Base-by-base conservation (phyloP, 352 stramenopile species). In the Globisporangium camurandrum region DNA sequence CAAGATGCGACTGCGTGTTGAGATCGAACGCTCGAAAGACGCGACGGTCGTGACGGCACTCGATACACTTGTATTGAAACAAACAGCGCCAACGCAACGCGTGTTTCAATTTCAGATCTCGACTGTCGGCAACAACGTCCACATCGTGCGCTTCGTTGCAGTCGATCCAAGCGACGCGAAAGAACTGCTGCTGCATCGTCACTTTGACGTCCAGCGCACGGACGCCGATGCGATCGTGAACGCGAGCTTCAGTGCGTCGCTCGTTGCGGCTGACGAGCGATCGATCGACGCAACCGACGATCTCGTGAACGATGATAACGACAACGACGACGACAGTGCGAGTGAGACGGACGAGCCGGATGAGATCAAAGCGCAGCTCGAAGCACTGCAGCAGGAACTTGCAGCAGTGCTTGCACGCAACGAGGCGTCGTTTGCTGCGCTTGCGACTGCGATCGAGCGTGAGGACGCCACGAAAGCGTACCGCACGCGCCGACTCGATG, bases 391-490 rank as follows among this genome's bases (percentile, higher is more conserved):
- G 52, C 44, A 40, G 0, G 61, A 86, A 40, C 78, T 88, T 12
- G 55, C 67, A 20, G 9, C 39, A 24, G 50, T 78, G 6, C 74
- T 86, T 46, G 51, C 54, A 36, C 44, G 59, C 5, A 83, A 81
- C 34, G 59, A 86, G 22, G 47, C 50, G 1, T 47, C 66, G 0
- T 79, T 88, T 26, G 43, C 30, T 14, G 46, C 49, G 22, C 49
- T 88, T 22, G 64, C 66, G 28, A 17, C 51, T 1, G 60, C 66
- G 7, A 61, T 86, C 2, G 55, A 81, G 6, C 36, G 56, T 2
- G 80, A 88, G 37, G 75, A 83, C 37, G 56, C 58, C 5, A 67
- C 46, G 9, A 83, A 84, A 40, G 57, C 51, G 28, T 84, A 85
- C 40, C 65, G 69, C 2, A 69, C 66, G 26, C 50, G 62, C n/a